Base-by-base conservation (phyloP, 2,329 filamentous ascomycete species). In the Penicillium sp. region DNA sequence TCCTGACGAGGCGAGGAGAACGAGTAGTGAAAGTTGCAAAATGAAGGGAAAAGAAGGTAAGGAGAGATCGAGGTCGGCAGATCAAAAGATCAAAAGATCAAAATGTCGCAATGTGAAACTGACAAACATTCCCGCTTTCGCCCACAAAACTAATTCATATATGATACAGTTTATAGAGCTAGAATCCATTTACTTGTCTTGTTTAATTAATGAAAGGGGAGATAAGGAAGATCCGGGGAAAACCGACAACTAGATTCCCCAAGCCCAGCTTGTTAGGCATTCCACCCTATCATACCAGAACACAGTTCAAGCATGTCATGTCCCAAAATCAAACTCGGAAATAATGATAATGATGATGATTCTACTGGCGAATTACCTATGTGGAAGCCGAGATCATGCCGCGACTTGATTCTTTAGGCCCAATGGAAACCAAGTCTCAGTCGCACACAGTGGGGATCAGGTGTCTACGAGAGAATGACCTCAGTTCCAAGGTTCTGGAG, bases 161-260 rank as follows among this genome's bases (percentile, higher is more conserved):
- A 15, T n/a, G n/a, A 15, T 23, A 37, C 9, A 20, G 8, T 20
- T 18, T 4, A 25, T 15, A 27, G 24, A 40, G 12, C 38, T 25
- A 15, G 20, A 25, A 9, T 8, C 13, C n/a, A 40, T 15, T 6
- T 40, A 25, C 4, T 8, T n/a, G 6, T n/a, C 9, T 25, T n/a
- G 27, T 8, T 40, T 13, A n/a, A 20, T 23, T 28, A 29, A 29
- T 13, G 46, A 40, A 15, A 41, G 27, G 35, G 20, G 37, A 28
- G 49, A 48, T 48, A 52, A 50, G 46, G 56, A 49, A 52, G 51
- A 58, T 58, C 53, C 47, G 55, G 55, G 55, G 53, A 52, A 54
- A 44, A 12, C 15, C 8, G 8, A 37, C 8, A 12, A 20, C 18
- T 37, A 37, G 9, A 37, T 10, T 20, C 3, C 18, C 33, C 33